phyloP scores from a whole-genome alignment of 495 filamentous ascomycete species.

The Annulohypoxylon stygium region DNA sequence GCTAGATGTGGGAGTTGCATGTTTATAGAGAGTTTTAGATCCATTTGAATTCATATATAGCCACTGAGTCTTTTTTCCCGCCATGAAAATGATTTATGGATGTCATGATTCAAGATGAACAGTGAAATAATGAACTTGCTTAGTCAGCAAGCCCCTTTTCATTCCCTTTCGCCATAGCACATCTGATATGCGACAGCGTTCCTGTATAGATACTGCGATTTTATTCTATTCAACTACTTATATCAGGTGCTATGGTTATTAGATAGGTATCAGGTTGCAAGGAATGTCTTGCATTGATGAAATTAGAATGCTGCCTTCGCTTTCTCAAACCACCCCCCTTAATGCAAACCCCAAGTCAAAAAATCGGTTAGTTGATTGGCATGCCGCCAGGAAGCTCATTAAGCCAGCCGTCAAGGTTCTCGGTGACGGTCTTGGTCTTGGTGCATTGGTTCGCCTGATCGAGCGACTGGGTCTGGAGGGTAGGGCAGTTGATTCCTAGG shows the following conservation, averaged over 20 bases:
- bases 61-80: neutral
- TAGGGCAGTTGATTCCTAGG: conserved; percentile 53
- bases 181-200: neutral
- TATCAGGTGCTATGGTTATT: conserved; percentile 4
- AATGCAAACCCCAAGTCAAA: neutral
- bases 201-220: neutral
- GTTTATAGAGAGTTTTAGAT: neutral
- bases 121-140: neutral
- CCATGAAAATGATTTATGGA: neutral
- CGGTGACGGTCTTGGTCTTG: conserved; percentile 51
- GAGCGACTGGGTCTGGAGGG: conserved; percentile 54
- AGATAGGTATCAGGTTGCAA: conserved; percentile 10
- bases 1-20: neutral
- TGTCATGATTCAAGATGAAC: neutral
- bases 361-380: conserved; percentile 41
- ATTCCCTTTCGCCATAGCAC: neutral
- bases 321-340: conserved; percentile 6
- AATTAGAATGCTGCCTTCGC: neutral
- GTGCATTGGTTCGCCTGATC: conserved; percentile 56
- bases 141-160: neutral
- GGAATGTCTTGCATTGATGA: neutral
- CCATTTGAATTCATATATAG: neutral
- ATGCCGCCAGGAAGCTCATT: conserved; percentile 50
- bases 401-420: conserved; percentile 53
- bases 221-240: conserved; percentile 28